A percentile compares a stretch with the other conserved stretches of the same genome.
Evolutionary conservation across 1,284 basidiomycete genomes (phyloP).

Genomic region (Ceratobasidium sp.): DNA sequence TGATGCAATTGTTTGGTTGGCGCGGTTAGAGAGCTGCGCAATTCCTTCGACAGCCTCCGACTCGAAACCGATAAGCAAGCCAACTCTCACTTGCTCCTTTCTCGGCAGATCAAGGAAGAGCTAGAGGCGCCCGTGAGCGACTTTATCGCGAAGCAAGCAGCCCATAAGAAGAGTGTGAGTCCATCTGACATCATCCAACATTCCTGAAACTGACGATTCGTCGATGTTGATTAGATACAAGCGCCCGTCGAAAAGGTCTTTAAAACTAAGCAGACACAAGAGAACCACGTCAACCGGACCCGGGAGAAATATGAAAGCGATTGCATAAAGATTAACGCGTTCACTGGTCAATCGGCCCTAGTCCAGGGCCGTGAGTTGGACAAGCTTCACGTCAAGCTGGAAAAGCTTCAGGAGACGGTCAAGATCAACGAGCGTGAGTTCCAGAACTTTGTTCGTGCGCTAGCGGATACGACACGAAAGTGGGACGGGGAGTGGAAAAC

Average conservation of each 20-base stretch:
- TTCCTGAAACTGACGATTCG: conserved; percentile 17
- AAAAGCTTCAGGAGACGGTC: conserved; percentile 91
- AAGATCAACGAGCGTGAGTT: conserved; percentile 93
- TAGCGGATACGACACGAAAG: conserved; percentile 84
- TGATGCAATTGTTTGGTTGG: neutral
- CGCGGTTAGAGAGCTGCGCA: conserved; percentile 76
- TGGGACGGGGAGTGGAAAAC: conserved; percentile 97
- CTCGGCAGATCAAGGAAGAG: conserved; percentile 81
- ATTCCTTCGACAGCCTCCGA: conserved; percentile 82
- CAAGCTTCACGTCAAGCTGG: conserved; percentile 88
- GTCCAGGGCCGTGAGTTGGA: conserved; percentile 96
- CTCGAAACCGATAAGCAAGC: conserved; percentile 89
- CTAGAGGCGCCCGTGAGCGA: conserved; percentile 78
- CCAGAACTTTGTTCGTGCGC: conserved; percentile 83
- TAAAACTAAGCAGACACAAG: conserved; percentile 88
- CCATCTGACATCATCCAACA: conserved; percentile 16
- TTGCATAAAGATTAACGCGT: conserved; percentile 95
- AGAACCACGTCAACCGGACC: conserved; percentile 82
- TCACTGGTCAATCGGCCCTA: conserved; percentile 92
- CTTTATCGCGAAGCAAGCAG: conserved; percentile 75
- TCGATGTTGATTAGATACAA: conserved; percentile 63
- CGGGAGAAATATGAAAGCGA: conserved; percentile 95
- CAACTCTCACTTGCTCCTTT: conserved; percentile 74
- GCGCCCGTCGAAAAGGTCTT: conserved; percentile 86
- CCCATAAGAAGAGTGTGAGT: conserved; percentile 75